A percentile compares a stretch with the other conserved stretches of the same genome.
These are phyloP conservation scores for Periconia sp. DNA, from an alignment of 2,329 filamentous ascomycete genomes.

Conservation along the genomic window DNA sequence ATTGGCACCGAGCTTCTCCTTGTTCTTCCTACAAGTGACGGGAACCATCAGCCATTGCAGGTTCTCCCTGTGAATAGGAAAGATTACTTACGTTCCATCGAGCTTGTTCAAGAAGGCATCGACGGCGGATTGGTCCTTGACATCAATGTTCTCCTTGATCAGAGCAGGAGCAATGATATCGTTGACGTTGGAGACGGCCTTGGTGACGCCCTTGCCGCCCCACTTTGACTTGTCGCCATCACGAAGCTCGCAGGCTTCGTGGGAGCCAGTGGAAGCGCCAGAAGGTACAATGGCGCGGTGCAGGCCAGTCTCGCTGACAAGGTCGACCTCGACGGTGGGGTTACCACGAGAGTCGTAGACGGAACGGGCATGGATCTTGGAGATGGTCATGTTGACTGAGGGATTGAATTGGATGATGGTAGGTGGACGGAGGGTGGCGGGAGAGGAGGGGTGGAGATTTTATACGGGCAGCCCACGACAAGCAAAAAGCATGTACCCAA, in stretches of 20 bases:
- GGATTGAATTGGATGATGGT: neutral
- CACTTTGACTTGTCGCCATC: slow-evolving; percentile 57
- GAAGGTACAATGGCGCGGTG: slow-evolving; percentile 98
- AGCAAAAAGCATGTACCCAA: too few species aligned
- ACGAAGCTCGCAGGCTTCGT: slow-evolving; percentile 57
- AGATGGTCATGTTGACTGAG: slow-evolving; percentile 69
- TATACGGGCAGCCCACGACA: too few species aligned
- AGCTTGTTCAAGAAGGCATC: slow-evolving; percentile 56
- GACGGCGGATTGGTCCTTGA: slow-evolving; percentile 58
- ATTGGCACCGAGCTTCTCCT: slow-evolving; percentile 61
- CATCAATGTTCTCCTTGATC: slow-evolving; percentile 56
- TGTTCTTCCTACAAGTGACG: slow-evolving; percentile 50
- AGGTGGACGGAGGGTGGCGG: neutral
- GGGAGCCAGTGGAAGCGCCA: slow-evolving; percentile 77
- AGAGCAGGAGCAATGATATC: slow-evolving; percentile 57
- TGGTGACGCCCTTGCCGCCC: slow-evolving; percentile 58
- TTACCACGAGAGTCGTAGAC: slow-evolving; percentile 98
- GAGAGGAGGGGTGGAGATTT: neutral
- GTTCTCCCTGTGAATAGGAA: neutral
- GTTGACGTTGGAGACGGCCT: slow-evolving; percentile 59
- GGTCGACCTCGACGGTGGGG: slow-evolving; percentile 97
- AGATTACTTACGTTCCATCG: slow-evolving; percentile 50
- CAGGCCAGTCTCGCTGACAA: slow-evolving; percentile 93
- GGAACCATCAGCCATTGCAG: neutral
- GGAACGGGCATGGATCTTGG: slow-evolving; percentile 65